Conservation (phyloP, 495 filamentous ascomycete species). For the Hamigera avellanea region DNA sequence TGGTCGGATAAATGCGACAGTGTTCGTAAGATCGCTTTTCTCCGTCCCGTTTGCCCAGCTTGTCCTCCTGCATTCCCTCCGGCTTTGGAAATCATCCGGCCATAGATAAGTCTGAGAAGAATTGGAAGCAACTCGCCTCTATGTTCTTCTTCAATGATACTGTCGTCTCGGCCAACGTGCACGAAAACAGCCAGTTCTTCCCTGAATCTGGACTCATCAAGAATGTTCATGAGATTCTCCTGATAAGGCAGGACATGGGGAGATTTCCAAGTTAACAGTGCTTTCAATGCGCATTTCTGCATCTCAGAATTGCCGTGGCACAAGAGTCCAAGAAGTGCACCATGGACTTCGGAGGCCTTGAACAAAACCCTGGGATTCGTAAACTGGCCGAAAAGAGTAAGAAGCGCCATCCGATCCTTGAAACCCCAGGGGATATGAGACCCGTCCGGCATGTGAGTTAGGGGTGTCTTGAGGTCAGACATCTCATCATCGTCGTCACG, state of each 20-base stretch:
- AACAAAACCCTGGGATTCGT: constrained; percentile 74
- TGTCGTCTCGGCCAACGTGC: constrained; percentile 56
- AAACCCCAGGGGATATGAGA: constrained; percentile 37
- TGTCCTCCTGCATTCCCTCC: constrained; percentile 37
- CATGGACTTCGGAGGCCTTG: constrained; percentile 64
- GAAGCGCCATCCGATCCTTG: constrained; percentile 69
- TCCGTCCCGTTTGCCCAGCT: constrained; percentile 48
- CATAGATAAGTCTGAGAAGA: constrained; percentile 79
- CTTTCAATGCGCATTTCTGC: constrained; percentile 74
- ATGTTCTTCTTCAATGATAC: constrained; percentile 62
- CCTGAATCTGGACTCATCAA: constrained; percentile 84
- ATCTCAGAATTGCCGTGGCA: constrained; percentile 81
- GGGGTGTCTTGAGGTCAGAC: constrained; percentile 16
- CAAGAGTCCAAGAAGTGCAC: constrained; percentile 58
- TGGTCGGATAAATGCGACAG: constrained; percentile 48
- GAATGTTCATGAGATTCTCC: constrained; percentile 74
- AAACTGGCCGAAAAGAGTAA: constrained; percentile 76
- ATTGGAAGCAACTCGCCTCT: constrained; percentile 65
- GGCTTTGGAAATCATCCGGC: constrained; percentile 72
- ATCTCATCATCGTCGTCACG: constrained; percentile 37
- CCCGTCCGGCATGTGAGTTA: constrained; percentile 7
- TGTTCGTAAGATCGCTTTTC: constrained; percentile 52
- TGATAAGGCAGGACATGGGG: constrained; percentile 64
- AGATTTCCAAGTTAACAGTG: constrained; percentile 80
- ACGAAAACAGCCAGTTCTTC: constrained; percentile 85